These are phyloP conservation scores for Clathrospora elynae DNA, from an alignment of 2,329 filamentous ascomycete genomes.

Conservation along the genomic window DNA sequence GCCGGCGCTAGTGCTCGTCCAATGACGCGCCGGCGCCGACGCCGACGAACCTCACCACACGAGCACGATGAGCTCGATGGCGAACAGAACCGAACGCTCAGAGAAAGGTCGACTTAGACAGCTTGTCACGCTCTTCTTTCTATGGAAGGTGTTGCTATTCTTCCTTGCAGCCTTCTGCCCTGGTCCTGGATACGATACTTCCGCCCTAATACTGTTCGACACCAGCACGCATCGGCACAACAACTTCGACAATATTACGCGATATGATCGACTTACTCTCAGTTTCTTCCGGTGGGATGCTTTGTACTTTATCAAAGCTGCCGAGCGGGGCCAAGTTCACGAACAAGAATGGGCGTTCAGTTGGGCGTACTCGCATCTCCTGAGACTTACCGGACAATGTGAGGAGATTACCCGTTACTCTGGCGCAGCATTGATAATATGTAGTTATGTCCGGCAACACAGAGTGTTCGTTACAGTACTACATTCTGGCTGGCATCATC, in stretches of 20 bases:
- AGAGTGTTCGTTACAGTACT: constrained; percentile 24
- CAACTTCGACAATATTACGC: constrained; percentile 22
- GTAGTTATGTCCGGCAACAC: constrained; percentile 27
- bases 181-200: constrained; percentile 77
- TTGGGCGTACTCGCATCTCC: constrained; percentile 57
- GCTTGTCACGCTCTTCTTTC: constrained; percentile 54
- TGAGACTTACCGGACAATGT: constrained; percentile 52
- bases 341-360: constrained; percentile 91
- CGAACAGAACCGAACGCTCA: constrained; percentile 1
- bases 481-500: constrained; percentile 63
- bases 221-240: constrained; percentile 25
- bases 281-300: constrained; percentile 80
- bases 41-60: constrained; percentile 8
- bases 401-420: constrained; percentile 29
- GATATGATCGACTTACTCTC: constrained; percentile 50
- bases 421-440: constrained; percentile 41
- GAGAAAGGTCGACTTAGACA: constrained; percentile 7
- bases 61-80: neutral
- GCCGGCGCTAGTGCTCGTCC: constrained; percentile 23
- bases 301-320: constrained; percentile 71
- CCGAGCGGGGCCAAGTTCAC: constrained; percentile 68
- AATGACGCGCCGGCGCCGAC: no score
- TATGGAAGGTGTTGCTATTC: constrained; percentile 73
- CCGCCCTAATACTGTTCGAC: constrained; percentile 60
- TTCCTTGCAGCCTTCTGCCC: constrained; percentile 63